Conservation (phyloP, 176 grass and related monocot genomes). For the Calamus simplicifolius region DNA sequence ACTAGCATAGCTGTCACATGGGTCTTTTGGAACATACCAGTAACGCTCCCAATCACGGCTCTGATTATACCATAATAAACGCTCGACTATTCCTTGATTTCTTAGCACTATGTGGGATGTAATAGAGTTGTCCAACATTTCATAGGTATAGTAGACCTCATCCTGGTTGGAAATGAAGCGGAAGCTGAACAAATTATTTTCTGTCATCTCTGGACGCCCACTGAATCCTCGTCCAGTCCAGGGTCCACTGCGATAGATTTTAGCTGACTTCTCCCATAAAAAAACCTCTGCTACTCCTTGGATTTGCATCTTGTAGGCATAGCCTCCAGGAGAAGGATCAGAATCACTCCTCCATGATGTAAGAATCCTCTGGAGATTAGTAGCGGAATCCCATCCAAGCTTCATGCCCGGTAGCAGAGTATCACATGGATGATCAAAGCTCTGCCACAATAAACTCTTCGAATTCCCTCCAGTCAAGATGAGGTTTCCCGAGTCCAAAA, state of each 20-base stretch:
- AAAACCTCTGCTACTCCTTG: background rate
- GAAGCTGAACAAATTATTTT: background rate
- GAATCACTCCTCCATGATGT: background rate
- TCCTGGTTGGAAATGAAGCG: background rate
- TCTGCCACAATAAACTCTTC: background rate
- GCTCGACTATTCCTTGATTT: background rate
- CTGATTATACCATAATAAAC: no score
- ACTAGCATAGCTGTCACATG: background rate
- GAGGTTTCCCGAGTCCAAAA: background rate
- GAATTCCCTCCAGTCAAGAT: background rate
- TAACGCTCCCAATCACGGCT: background rate
- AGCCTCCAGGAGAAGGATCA: background rate
- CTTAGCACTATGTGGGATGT: background rate
- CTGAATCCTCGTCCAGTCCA: background rate
- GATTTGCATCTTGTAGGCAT: background rate
- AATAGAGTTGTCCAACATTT: background rate
- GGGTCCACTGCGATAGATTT: background rate
- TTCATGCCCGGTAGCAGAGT: slow-evolving; percentile 1
- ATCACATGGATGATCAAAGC: slow-evolving; percentile 1
- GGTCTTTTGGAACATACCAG: background rate
- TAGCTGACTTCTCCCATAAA: background rate
- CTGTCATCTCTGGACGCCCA: background rate
- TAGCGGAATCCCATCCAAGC: background rate
- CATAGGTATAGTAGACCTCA: background rate
- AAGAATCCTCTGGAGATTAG: background rate